A percentile compares a stretch with the other conserved stretches of the same genome.
Evolutionary conservation across 2,329 filamentous ascomycete species (phyloP).

Genomic region (Tympanopsis confertula): DNA sequence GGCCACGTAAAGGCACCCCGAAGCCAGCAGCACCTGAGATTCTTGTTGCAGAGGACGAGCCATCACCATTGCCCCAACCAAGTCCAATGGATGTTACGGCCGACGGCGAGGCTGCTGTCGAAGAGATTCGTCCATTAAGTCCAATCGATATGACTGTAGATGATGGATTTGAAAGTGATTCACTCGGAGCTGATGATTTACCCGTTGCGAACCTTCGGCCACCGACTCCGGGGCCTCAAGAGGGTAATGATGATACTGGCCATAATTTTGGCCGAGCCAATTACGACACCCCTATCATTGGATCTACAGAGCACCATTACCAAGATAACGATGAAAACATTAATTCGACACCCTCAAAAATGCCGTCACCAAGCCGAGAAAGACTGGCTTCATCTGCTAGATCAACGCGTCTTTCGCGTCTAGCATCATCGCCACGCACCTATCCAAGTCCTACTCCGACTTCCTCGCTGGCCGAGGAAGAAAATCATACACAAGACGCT

Average conservation of each 20-base stretch:
- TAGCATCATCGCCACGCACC: slow-evolving; percentile 16
- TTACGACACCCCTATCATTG: slow-evolving; percentile 16
- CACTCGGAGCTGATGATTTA: too few species aligned
- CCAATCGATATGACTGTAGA: too few species aligned
- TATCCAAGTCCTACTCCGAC: slow-evolving; percentile 23
- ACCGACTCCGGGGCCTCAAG: too few species aligned
- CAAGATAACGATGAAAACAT: slow-evolving; percentile 8
- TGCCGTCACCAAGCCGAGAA: slow-evolving; percentile 16
- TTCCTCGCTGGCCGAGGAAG: slow-evolving; percentile 22
- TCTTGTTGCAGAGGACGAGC: slow-evolving; percentile 6
- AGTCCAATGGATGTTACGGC: too few species aligned
- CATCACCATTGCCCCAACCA: too few species aligned
- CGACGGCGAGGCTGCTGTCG: too few species aligned
- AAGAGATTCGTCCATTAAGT: too few species aligned
- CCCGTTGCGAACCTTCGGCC: too few species aligned
- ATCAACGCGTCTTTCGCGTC: slow-evolving; percentile 13
- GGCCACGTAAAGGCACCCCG: slow-evolving; percentile 20
- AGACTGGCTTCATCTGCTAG: neutral
- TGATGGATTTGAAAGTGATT: too few species aligned
- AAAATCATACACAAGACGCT: slow-evolving; percentile 7
- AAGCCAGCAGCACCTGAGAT: slow-evolving; percentile 8
- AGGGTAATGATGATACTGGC: too few species aligned
- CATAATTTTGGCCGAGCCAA: neutral
- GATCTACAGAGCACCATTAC: slow-evolving; percentile 14
- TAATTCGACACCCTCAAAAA: slow-evolving; percentile 18